Conservation (phyloP, 2,329 filamentous ascomycete genomes). For the Sclerotiophoma versabilis region DNA sequence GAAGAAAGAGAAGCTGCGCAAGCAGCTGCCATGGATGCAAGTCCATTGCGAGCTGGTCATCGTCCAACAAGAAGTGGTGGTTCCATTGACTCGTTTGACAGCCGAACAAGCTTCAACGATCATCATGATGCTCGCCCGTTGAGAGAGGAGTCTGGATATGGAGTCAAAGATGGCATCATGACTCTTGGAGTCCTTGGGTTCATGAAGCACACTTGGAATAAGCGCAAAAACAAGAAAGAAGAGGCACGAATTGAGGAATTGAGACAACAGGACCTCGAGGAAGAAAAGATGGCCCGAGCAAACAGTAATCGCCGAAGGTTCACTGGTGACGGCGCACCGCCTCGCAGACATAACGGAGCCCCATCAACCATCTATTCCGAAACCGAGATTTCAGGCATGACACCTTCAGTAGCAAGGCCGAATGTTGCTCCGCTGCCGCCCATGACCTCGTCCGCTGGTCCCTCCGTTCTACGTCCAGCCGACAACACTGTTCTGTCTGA, state of each 20-base stretch:
- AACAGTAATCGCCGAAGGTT: slow-evolving; percentile 67
- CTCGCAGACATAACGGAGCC: slow-evolving; percentile 35
- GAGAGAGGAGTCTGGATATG: slow-evolving; percentile 41
- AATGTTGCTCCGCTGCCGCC: slow-evolving; percentile 36
- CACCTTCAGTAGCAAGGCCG: slow-evolving; percentile 53
- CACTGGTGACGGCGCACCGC: slow-evolving; percentile 69
- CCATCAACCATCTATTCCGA: slow-evolving; percentile 54
- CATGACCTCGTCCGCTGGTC: slow-evolving; percentile 35
- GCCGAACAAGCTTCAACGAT: slow-evolving; percentile 48
- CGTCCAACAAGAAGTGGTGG: slow-evolving; percentile 44
- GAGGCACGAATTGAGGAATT: slow-evolving; percentile 66
- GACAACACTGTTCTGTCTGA: slow-evolving; percentile 50
- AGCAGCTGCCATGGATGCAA: slow-evolving; percentile 54
- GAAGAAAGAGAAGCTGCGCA: slow-evolving; percentile 50
- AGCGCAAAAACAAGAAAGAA: slow-evolving; percentile 63
- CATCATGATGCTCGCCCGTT: slow-evolving; percentile 33
- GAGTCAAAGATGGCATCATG: slow-evolving; percentile 57
- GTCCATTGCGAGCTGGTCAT: slow-evolving; percentile 51
- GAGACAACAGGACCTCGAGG: slow-evolving; percentile 58
- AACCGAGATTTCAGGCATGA: slow-evolving; percentile 52
- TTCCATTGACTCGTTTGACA: slow-evolving; percentile 52
- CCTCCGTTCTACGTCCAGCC: slow-evolving; percentile 47
- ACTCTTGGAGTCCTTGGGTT: slow-evolving; percentile 51
- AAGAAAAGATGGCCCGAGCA: slow-evolving; percentile 60
- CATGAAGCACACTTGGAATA: slow-evolving; percentile 56